A percentile compares a stretch with the other conserved stretches of the same genome.
Conservation (phyloP, 73 alveolate species). For the Tetrahymena borealis region DNA sequence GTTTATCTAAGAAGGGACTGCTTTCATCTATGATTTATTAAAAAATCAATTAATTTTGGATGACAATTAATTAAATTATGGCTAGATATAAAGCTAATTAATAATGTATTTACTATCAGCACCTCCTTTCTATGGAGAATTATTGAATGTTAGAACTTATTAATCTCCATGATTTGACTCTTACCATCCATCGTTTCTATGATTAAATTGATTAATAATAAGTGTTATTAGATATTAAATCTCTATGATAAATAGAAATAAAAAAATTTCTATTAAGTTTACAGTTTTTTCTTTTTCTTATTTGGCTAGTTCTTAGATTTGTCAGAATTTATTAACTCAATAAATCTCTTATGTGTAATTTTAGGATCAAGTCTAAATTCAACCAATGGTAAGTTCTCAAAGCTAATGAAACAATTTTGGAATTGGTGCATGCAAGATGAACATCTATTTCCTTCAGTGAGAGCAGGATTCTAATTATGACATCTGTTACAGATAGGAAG, state of each 20-base stretch:
- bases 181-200: not conserved
- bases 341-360: not conserved
- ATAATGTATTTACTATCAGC: not conserved
- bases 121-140: not conserved
- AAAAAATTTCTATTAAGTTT: no score
- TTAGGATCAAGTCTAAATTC: constrained; percentile 13
- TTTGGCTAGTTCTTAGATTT: not conserved
- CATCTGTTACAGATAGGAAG: constrained; percentile 2
- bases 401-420: constrained; percentile 5
- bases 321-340: constrained; percentile 2
- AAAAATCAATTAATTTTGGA: no score
- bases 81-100: not conserved
- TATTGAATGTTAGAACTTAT: not conserved
- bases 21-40: not conserved
- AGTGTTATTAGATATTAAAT: no score
- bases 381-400: constrained; percentile 14
- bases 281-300: constrained; percentile 6
- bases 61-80: not conserved
- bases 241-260: no score
- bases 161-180: not conserved
- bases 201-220: not conserved
- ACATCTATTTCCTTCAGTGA: not conserved
- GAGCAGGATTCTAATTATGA: not conserved
- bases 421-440: constrained; percentile 27
- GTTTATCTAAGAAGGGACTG: not conserved